Percentiles rank a stretch among this genome's conserved stretches.
Conservation (phyloP, 371 early-diverging fungal species). For the Lichtheimia corymbifera region DNA sequence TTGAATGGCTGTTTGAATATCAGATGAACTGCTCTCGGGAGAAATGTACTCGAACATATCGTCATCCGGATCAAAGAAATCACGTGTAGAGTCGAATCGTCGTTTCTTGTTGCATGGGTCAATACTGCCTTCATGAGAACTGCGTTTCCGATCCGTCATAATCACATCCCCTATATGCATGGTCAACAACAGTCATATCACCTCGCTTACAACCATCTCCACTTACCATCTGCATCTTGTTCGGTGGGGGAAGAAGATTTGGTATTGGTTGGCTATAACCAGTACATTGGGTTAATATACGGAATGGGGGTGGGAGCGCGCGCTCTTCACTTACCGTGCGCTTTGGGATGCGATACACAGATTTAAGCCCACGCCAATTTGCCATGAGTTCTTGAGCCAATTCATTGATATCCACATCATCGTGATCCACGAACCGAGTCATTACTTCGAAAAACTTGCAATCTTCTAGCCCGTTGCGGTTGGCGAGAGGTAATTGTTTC, state of each 20-base stretch:
- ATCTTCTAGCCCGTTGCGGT: conserved; percentile 73
- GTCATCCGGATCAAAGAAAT: conserved; percentile 42
- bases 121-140: background rate
- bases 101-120: conserved; percentile 11
- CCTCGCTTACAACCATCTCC: too few relatives aligned
- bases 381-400: conserved; percentile 38
- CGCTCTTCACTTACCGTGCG: conserved; percentile 14
- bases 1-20: conserved; percentile 20
- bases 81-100: conserved; percentile 30
- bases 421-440: conserved; percentile 38
- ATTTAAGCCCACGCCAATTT: conserved; percentile 55
- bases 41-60: conserved; percentile 39
- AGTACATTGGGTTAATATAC: background rate
- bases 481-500: conserved; percentile 61
- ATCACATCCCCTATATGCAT: background rate
- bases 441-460: conserved; percentile 56
- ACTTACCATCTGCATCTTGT: background rate
- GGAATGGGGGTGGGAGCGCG: too few relatives aligned
- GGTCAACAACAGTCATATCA: background rate
- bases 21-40: conserved; percentile 14
- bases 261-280: background rate
- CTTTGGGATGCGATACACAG: conserved; percentile 66
- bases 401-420: conserved; percentile 37
- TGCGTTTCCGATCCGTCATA: background rate
- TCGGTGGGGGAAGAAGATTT: background rate